Conservation (phyloP, 1,284 basidiomycete species). For the Ceraceosorus guamensis region DNA sequence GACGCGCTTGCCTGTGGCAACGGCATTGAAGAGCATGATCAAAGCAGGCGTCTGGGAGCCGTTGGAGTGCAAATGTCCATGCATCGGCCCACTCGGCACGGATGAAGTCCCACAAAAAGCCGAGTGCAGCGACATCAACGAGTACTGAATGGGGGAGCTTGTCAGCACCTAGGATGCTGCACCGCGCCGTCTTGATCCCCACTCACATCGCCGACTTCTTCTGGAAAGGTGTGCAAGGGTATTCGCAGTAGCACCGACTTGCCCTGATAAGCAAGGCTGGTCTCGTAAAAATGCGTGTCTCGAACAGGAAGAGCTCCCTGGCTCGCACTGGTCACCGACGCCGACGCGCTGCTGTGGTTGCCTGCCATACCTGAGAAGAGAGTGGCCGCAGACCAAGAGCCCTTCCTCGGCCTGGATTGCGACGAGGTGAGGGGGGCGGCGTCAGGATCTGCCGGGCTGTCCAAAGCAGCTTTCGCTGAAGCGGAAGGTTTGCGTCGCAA, state of each 20-base stretch:
- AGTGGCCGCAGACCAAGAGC: background rate
- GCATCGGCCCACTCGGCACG: slow-evolving; percentile 62
- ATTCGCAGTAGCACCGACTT: slow-evolving; percentile 29
- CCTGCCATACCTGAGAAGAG: slow-evolving; percentile 35
- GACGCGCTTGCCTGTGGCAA: slow-evolving; percentile 84
- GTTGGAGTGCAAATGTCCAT: slow-evolving; percentile 86
- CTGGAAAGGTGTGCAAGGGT: slow-evolving; percentile 51
- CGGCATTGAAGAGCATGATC: slow-evolving; percentile 87
- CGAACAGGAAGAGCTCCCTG: too few relatives aligned
- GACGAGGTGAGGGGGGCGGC: background rate
- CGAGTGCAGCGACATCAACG: slow-evolving; percentile 79
- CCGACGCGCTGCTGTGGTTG: too few relatives aligned
- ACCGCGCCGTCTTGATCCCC: background rate
- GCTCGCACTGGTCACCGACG: too few relatives aligned
- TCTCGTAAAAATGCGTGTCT: slow-evolving; percentile 90
- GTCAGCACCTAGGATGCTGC: background rate
- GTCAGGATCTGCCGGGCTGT: background rate
- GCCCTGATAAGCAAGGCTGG: slow-evolving; percentile 62
- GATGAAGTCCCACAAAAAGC: slow-evolving; percentile 64
- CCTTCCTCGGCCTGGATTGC: background rate
- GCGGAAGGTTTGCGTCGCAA: background rate
- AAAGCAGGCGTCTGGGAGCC: slow-evolving; percentile 85
- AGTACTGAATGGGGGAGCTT: slow-evolving; percentile 60
- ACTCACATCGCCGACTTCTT: slow-evolving; percentile 90
- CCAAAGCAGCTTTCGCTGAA: too few relatives aligned